Base-by-base conservation (phyloP, 768 basidiomycete species). In the Kwoniella dendrophila region DNA sequence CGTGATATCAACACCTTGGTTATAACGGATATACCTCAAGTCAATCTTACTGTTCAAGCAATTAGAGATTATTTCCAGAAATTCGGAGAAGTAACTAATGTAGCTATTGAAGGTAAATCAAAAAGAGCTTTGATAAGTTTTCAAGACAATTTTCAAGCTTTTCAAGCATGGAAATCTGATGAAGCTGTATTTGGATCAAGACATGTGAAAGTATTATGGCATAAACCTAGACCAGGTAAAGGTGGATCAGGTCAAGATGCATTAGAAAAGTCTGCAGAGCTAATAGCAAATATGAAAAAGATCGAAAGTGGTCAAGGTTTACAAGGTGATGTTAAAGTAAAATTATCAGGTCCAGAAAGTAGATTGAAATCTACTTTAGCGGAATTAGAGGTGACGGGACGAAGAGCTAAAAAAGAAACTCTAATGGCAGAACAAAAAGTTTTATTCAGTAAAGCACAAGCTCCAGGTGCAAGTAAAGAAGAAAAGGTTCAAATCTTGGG, bases 131-230 rank as follows among this genome's bases (percentile, higher is more conserved):
- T 97, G 50, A 89, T 97, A 65, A 92, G 89, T 67, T 97, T 96
- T 79, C 83, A 85, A 33, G 85, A 83, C 8, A 91, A 93, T 74
- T 85, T 84, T 22, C 89, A 93, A 71, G 94, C 94, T 0, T 86
- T 88, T 71, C 84, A 85, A 12, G 94, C 94, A 1, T 92, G 93
- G 90, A 90, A 90, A 77, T 86, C 87, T 26, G 90, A 94, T 78
- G 92, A 95, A 65, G 92, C 93, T n/a, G 88, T 96, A 14, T 96
- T 96, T 72, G 86, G 86, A 11, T 94, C 93, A 70, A 86, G 94
- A 51, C 96, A 96, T 77, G 93, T 96, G 67, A 95, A 94, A 79
- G 83, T 96, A 33, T 91, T 95, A 71, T 96, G 94, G 92, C 92
- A 95, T 80, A 84, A 89, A 60, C 92, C 92, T 6, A 85, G 93